Base-by-base conservation (phyloP, 192 early-diverging fungal species). In the Phycomyces blakesleeanus region DNA sequence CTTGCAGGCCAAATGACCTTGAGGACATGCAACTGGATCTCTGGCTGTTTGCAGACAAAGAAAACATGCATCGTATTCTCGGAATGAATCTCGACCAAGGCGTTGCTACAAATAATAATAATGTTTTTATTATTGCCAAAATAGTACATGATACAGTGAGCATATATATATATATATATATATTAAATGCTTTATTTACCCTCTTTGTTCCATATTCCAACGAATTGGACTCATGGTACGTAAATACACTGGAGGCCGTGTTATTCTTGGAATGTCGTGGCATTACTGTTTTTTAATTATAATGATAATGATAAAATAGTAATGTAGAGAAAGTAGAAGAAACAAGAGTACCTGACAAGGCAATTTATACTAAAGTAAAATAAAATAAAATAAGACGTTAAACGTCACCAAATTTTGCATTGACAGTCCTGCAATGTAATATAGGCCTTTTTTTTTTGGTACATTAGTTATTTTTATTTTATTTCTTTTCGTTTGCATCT, bases 211-310 rank as follows among this genome's bases (percentile, higher is more conserved):
- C 95, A 74, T 98, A 98, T 54, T 91, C 87, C 5, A 93, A 80
- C 75, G 89, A 83, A 59, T 89, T 79, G 34, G 88, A 79, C 73
- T 96, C 95, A 11, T 90, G 90, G 70, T 94, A 89, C 1, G 94
- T 98, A 70, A 98, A 98, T 40, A 92, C 90, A 25, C 91, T 87
- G 20, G 85, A 78, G 6, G 93, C 90, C 2, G 91, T 98, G 70
- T 94, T 95, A 76, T 95, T 95, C 66, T 94, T 97, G 15, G 92
- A 94, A 75, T 97, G 95, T 14, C 92, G 86, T 47, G 86, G 83
- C 86, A 91, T 92, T 66, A 42, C 3, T 50, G 26, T 22, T 50
- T n/a, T n/a, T n/a, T n/a, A n/a, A n/a, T n/a, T n/a, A n/a, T n/a
- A n/a, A n/a, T n/a, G n/a, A 50, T 34, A 34, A 34, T 34, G 2